Base-by-base conservation (phyloP, 2,329 filamentous ascomycete genomes). In the Incumbomyces delicatus region DNA sequence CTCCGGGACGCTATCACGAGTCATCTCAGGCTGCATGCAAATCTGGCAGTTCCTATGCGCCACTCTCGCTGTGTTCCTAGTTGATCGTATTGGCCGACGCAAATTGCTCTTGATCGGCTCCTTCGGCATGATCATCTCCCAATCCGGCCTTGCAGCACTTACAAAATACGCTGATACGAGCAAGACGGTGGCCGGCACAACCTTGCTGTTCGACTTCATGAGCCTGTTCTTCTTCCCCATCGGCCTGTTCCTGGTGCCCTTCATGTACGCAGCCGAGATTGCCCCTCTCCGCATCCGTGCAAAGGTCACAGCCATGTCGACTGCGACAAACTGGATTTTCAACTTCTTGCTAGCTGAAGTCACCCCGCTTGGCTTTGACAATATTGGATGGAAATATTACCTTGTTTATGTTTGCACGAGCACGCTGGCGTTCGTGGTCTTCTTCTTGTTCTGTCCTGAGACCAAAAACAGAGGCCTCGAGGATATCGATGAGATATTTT, bases 401-500 rank as follows among this genome's bases (percentile, higher is more conserved):
- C 64, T 72, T 42, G 62, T 72, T 43, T 71, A 70, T 45, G 67
- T 66, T 3, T 60, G 61, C 40, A 58, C 70, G 44, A 69, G 67
- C 45, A 58, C 54, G 16, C 39, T 64, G 6, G 63, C 61, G 31
- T 58, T 61, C 11, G 51, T 55, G 0, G 67, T 67, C 41, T 61
- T 67, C 20, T 66, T 60, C 55, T 56, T 55, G 31, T 64, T 61
- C 38, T 63, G 61, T 13, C 65, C 65, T 11, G 53, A 55, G 45
- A 55, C 53, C 16, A 38, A 33, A 18, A 36, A 35, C 22, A 32
- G 75, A 6, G 76, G 70, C 12, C 68, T 85, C 27, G 81, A 85
- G 61, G 81, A 85, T 60, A 78, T 85, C 62, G 81, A 85, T 57
- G 71, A 76, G 48, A 80, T 85, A 53, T 82, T 83, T 51, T 27